Evolutionary conservation across 495 filamentous ascomycete species (phyloP), one percentile per base, ranked within the genome.

Genomic region (Penicillium lividum): DNA sequence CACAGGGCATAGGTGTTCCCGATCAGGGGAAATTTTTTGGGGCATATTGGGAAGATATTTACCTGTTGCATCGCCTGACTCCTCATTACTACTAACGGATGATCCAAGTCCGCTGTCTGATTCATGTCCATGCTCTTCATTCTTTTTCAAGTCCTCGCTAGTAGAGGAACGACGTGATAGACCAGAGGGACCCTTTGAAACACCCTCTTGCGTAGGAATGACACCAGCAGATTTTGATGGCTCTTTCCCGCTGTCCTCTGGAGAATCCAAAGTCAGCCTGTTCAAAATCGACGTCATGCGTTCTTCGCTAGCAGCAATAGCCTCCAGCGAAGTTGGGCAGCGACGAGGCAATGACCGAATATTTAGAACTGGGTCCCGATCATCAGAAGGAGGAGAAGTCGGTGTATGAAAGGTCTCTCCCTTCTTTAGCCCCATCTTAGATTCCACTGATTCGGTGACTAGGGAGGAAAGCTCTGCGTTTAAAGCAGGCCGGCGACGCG

Each of bases 101-200:
- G 82, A 80, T 38, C 85, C 85, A 27, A 88, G 63, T 6, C 80
- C 81, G 64, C 81, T 83, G 66, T 83, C 79, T 1, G 77, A 80
- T 10, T 71, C 68, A 57, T 80, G 78, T 46, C 68, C 65, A 54
- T 77, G 69, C 36, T 59, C 66, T 16, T 53, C 16, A 8, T 49
- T 27, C n/a, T 47, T 22, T 30, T 57, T 49, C 13, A 13, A 27
- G 43, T 38, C 31, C 7, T 53, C 42, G 10, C 47, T 54, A 30
- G 38, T 46, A 0, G 60, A 52, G 6, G 54, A 47, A 8, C 31
- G 29, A 22, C 46, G 51, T 9, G 13, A 15, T 43, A n/a, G 7
- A 8, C 25, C 30, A 28, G 54, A 50, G 3, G 53, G 22, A 22
- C 2, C 22, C 22, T 22, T 22, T 22, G 22, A 22, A 22, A 22